Evolutionary conservation across 257 asterid species (phyloP), one percentile per base, ranked within the genome.

Genomic region (Linaria vulgaris): DNA sequence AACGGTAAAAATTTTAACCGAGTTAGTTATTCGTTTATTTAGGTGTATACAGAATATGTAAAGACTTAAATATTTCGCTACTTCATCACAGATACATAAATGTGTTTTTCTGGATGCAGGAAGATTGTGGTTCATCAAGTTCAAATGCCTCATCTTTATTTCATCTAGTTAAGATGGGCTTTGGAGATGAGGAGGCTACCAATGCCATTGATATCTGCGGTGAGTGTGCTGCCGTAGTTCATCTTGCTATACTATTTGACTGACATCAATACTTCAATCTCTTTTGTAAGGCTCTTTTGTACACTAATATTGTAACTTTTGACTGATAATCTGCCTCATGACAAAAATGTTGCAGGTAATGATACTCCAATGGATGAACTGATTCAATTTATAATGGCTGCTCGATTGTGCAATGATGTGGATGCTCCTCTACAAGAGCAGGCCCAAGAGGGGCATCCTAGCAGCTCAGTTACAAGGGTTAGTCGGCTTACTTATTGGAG

Each of bases 161-260:
- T 21, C 60, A 30, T 31, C 66, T 82, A 31, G 57, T 53, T 47
- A 66, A 75, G 30, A 82, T 82, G 88, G 88, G 88, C 24, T 82
- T 71, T 44, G 37, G 73, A 1, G 56, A 34, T 37, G 78, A 75
- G 24, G 88, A 77, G 70, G 81, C 78, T 68, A 39, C 67, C 20
- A 23, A 64, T 46, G 88, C 88, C n/a, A 66, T 82, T 73, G 76
- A 79, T 21, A 77, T 83, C 77, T 82, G 80, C 64, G 86, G 86
- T 80, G 37, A 5, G 77, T 61, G 27, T 7, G 5, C 4, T 34
- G 59, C 38, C 12, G 39, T 14, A 41, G 37, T 7, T 13, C 20
- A 22, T 63, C 49, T 22, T 48, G n/a, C 16, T 15, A 43, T 19
- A 19, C 43, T 12, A 4, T 6, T 30, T 21, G 19, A n/a, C n/a